Evolutionary conservation across 225 moss, liverwort and hornwort species (phyloP), one percentile per base, ranked within the genome.

Genomic region (Antitrichia curtipendula): DNA sequence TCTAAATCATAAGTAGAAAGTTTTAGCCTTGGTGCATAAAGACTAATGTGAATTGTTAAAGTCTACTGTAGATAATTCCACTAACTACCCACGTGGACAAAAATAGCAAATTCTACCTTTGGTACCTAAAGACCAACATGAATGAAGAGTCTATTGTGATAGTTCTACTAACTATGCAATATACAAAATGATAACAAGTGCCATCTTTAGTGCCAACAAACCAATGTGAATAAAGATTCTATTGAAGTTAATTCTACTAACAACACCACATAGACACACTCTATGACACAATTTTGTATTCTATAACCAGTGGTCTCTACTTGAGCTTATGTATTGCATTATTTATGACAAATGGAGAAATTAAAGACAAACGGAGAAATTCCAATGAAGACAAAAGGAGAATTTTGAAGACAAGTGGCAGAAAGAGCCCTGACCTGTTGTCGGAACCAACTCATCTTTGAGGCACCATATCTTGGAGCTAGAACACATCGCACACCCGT

Each of bases 401-500:
- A 53, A 23, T 14, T n/a, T 31, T 40, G 4, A 12, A 81, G 11
- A 65, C 29, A 13, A 38, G 13, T 12, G 53, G 29, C 9, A 13
- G 16, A 65, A 32, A 83, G 47, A 32, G 60, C 69, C 7, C 45
- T 45, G 8, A 93, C 94, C 92, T 92, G 84, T 43, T 92, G 91
- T 75, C 94, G 83, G 23, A 94, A 92, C 93, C 92, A 91, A 17
- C 93, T 94, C 90, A 91, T 90, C 88, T 94, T 94, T 2, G 92
- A 90, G 68, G 93, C 90, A 61, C 91, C 91, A 52, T 91, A 93
- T 62, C 94, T 92, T 49, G 94, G 87, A 82, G 93, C 91, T 36
- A 94, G 21, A 65, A 93, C 82, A 76, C 94, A 94, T 24, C 90
- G 92, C 25, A 94, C 93, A 50, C 75, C 86, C 2, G 93, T 75